Percentiles rank a stretch among this genome's conserved stretches.
Evolutionary conservation across 1,284 basidiomycete species (phyloP).

Genomic region (Pyrrhoderma lamaoense): DNA sequence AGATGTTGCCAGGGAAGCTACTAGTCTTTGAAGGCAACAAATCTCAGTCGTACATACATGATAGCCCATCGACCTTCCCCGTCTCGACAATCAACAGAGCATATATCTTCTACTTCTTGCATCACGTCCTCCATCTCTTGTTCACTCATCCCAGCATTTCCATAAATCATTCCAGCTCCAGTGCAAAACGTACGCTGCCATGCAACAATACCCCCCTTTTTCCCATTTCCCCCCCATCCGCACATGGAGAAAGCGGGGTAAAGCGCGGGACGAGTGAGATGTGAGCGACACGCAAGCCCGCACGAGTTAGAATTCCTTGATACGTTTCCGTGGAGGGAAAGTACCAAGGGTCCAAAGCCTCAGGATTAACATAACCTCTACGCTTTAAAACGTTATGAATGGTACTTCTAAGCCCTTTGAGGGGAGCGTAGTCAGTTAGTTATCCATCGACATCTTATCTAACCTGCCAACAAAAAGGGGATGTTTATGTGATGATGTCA

Average conservation of each 20-base stretch:
- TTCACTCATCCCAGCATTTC: slow-evolving; percentile 36
- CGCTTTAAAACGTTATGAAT: slow-evolving; percentile 48
- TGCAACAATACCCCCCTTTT: slow-evolving; percentile 39
- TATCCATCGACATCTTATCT: too few species aligned
- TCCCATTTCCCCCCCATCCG: too few species aligned
- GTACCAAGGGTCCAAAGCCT: slow-evolving; percentile 70
- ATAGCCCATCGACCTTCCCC: slow-evolving; percentile 48
- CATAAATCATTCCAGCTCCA: slow-evolving; percentile 39
- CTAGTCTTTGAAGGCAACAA: slow-evolving; percentile 28
- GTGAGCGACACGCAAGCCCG: slow-evolving; percentile 47
- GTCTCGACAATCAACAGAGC: slow-evolving; percentile 53
- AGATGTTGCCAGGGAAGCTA: too few species aligned
- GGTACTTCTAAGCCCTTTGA: slow-evolving; percentile 51
- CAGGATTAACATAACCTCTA: slow-evolving; percentile 50
- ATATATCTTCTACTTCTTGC: slow-evolving; percentile 54
- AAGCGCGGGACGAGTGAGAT: slow-evolving; percentile 61
- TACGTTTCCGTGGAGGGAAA: slow-evolving; percentile 71
- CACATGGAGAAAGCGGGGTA: slow-evolving; percentile 49
- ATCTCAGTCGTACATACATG: slow-evolving; percentile 69
- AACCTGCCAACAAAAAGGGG: neutral
- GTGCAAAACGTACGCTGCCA: slow-evolving; percentile 70
- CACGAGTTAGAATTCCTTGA: slow-evolving; percentile 46
- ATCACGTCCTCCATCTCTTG: slow-evolving; percentile 54
- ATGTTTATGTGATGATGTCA: slow-evolving; percentile 6
- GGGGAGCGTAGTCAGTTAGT: neutral